Evolutionary conservation across 2,329 filamentous ascomycete genomes (phyloP), one percentile per base, ranked within the genome.

Genomic region (Fusarium subtropicale): DNA sequence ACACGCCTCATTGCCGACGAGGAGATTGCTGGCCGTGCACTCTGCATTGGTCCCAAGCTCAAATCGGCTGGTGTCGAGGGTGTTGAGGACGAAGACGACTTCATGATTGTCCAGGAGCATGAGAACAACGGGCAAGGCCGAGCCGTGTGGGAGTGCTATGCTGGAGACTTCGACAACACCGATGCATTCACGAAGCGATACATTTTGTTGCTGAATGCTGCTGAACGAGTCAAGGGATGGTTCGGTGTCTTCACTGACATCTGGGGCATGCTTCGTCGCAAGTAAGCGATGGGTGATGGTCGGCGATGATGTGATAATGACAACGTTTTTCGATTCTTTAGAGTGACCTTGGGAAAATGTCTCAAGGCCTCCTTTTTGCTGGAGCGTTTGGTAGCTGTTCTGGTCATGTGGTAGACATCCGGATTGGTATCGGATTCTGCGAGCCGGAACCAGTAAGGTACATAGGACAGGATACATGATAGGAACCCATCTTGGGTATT

Each of bases 1-100:
- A 90, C 87, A 18, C 81, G 89, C 44, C 81, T 92, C 34, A 82
- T 89, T 46, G 87, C 88, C 1, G 88, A 91, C 72, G 82, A 84
- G 38, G 75, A 78, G 31, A 84, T 91, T 47, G 78, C 83, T 11
- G 89, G 90, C 3, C 80, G 89, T 57, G 83, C 84, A 5, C 78
- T 92, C 52, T 81, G 84, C 31, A 80, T 91, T 45, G 87, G 87
- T 1, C 88, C 89, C 9, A 86, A 83, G 56, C 76, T 88, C 45
- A 76, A 71, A 57, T 64, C 68, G 12, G 31, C 57, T 20, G 71
- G 66, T 3, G 59, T 72, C 15, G 47, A 64, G 12, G 59, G 62
- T 7, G 58, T 69, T 79, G 82, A 71, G 76, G 86, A 38, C 7
- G 64, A 56, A 76, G 81, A 50, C 44, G 48, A 59, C 5, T 64